Base-by-base conservation (phyloP, 1,284 basidiomycete species). In the Chalciporus piperatoides region DNA sequence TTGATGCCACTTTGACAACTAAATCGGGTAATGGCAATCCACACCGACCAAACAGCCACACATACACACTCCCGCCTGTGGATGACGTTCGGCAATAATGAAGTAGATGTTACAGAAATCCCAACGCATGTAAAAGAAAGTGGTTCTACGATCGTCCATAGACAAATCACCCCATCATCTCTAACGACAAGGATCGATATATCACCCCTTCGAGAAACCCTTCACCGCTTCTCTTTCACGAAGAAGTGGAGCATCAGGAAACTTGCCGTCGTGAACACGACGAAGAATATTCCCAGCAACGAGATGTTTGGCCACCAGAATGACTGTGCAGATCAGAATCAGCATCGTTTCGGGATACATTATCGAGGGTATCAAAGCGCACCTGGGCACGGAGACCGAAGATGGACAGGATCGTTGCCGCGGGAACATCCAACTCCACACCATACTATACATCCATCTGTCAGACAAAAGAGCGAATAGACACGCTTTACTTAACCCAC, bases 261-360 rank as follows among this genome's bases (percentile, higher is more conserved):
- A 64, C 90, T 92, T 17, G 77, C 71, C 4, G 80, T 61, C 3
- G 86, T 90, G 68, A 92, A 92, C 2, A 75, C 68, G 28, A 79
- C 83, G 59, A 96, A 93, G 72, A 92, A 92, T 44, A 92, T 90
- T 6, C 77, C 83, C 4, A 97, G 76, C 0, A 94, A 71, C 1
- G 84, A 77, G 41, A 93, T 86, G 66, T 97, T 92, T 0, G 93
- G 93, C 88, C 88, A 96, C 93, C 93, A 97, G 76, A 94, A 97
- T 0, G 92, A 90, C 82, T 95, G 14, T 33, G 61, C 5, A 45
- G 14, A 46, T 41, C 52, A 28, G 7, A 14, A 39, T 69, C 39
- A 62, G 30, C 38, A 8, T 42, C 15, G 19, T 21, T 46, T 28
- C 35, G 33, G 21, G 4, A 33, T 14, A 25, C 39, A 42, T 28